Conservation (phyloP, 352 stramenopile species). For the Globisporangium carolinianum region DNA sequence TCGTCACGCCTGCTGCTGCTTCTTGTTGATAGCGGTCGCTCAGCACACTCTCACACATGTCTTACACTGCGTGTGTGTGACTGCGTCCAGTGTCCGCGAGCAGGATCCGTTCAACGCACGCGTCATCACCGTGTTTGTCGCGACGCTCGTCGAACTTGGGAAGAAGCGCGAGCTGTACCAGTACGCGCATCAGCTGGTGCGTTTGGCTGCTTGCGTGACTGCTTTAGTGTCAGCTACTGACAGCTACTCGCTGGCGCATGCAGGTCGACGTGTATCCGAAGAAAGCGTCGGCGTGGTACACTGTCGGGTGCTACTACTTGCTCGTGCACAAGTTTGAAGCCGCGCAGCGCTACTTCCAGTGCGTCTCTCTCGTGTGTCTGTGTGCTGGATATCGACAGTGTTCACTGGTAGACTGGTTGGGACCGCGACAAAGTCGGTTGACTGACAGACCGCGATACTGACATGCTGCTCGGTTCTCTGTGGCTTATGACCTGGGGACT, state of each 20-base stretch:
- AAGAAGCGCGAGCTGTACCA: conserved; percentile 94
- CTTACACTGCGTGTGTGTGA: background rate
- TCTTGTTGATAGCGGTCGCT: background rate
- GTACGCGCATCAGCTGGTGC: conserved; percentile 92
- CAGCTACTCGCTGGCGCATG: background rate
- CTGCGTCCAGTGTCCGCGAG: conserved; percentile 45
- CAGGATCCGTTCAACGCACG: conserved; percentile 78
- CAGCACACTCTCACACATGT: background rate
- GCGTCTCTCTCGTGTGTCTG: conserved; percentile 14
- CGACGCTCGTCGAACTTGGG: conserved; percentile 87
- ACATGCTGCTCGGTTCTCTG: too few species aligned
- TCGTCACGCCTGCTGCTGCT: background rate
- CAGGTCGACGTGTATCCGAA: conserved; percentile 92
- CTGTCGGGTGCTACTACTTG: conserved; percentile 96
- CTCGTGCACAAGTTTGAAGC: conserved; percentile 91
- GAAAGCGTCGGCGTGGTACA: conserved; percentile 92
- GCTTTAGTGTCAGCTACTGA: too few species aligned
- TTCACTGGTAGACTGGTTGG: too few species aligned
- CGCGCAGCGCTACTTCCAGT: conserved; percentile 95
- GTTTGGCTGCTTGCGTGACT: background rate
- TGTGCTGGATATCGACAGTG: background rate
- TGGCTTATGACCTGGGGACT: too few species aligned
- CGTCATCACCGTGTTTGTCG: conserved; percentile 80
- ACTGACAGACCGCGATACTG: too few species aligned
- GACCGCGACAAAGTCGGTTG: too few species aligned